Evolutionary conservation across 192 early-diverging fungal genomes (phyloP), one percentile per base, ranked within the genome.

Genomic region (Umbelopsis vinacea): DNA sequence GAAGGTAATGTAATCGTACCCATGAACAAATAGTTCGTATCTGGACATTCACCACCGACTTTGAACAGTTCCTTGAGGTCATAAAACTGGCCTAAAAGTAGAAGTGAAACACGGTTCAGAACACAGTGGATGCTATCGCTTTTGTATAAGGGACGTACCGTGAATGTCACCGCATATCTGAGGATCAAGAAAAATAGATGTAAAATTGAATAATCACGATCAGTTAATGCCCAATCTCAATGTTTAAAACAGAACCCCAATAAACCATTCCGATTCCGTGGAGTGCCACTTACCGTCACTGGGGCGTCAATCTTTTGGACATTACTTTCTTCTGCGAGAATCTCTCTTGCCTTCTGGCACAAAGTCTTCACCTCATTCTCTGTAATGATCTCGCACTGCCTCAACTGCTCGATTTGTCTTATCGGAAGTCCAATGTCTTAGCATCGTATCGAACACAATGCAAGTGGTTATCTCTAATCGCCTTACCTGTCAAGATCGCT

Each of bases 11-110:
- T 11, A 33, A 23, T 66, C 50, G 54, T 85, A 80, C 94, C 97
- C 93, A 98, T 95, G 79, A 98, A 98, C 70, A 98, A 84, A 74
- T 98, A 98, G 82, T 97, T 98, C 48, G 97, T 98, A 71, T 96
- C 94, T 6, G 97, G 97, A 68, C 90, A 95, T 76, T 96, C 94
- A 66, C 95, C 96, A 73, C 97, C 97, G 68, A 96, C 94, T 71
- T 84, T 82, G 75, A 98, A 96, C 26, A 98, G 89, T 76, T 98
- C 93, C 81, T 92, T 94, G 37, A 98, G 82, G 81, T 98, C 97
- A 82, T 96, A 92, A 79, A 98, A 98, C 76, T 98, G 97, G 46
- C 77, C 77, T 79, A 72, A 1, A 66, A 52, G 22, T 21, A 46
- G 14, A 10, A 48, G 19, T 29, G 19, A 45, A 67, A 21, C n/a